phyloP scores from a whole-genome alignment of 1,284 basidiomycete species.

The Cryptococcus amylolentus region DNA sequence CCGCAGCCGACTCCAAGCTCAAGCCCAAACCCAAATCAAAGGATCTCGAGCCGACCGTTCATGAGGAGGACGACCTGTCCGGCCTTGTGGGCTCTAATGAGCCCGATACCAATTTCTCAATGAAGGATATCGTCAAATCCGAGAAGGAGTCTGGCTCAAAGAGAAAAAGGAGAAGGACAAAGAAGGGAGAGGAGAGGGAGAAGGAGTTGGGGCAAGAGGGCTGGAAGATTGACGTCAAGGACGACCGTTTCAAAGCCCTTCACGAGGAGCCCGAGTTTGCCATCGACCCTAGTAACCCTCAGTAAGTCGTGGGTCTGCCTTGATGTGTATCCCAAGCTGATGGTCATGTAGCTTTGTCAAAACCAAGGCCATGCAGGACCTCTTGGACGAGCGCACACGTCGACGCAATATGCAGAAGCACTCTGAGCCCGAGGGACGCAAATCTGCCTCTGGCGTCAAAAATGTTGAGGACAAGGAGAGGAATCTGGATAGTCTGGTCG shows the following conservation, averaged over 20 bases:
- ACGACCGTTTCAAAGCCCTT: conserved; percentile 80
- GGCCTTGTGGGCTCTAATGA: conserved; percentile 10
- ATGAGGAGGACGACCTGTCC: conserved; percentile 2
- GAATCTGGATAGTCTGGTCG: conserved; percentile 65
- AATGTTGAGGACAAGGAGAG: conserved; percentile 37
- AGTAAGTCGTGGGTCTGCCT: conserved; percentile 56
- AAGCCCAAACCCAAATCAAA: conserved; percentile 6
- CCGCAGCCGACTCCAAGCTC: background rate
- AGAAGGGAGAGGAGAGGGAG: conserved; percentile 56
- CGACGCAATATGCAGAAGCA: conserved; percentile 54
- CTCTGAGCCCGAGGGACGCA: conserved; percentile 16
- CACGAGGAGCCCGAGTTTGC: conserved; percentile 90
- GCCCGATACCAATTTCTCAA: conserved; percentile 65
- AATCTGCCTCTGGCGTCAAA: conserved; percentile 10
- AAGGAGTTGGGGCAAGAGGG: conserved; percentile 48
- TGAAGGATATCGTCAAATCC: conserved; percentile 81
- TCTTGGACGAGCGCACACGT: conserved; percentile 59
- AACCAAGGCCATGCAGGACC: conserved; percentile 78
- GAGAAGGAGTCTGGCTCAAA: conserved; percentile 66
- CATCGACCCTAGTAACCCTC: conserved; percentile 93
- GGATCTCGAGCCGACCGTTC: conserved; percentile 6
- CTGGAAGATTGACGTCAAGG: conserved; percentile 80
- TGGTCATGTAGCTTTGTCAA: conserved; percentile 67
- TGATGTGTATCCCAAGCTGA: background rate
- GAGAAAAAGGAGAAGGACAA: conserved; percentile 53